Conservation (phyloP, 208 protist genomes). For the Leishmania tropica region DNA sequence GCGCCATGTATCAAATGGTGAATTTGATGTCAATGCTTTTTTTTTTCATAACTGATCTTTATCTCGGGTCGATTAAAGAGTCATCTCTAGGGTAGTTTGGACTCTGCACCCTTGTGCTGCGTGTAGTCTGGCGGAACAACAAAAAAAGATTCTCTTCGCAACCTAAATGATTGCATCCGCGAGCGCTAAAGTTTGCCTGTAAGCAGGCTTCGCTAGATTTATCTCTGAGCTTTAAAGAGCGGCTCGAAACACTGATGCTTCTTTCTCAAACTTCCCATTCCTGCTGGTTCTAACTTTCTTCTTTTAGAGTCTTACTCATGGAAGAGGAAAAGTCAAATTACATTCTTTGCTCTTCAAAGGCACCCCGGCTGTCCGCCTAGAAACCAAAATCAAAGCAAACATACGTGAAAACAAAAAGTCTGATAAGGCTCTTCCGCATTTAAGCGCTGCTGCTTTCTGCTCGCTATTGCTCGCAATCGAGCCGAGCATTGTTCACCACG, state of each 20-base stretch:
- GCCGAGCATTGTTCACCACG: neutral
- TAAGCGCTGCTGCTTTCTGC: neutral
- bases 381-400: neutral
- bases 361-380: too few species aligned
- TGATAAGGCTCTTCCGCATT: neutral
- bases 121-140: neutral
- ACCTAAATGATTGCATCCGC: too few species aligned
- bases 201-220: neutral
- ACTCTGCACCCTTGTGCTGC: neutral
- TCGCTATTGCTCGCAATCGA: neutral
- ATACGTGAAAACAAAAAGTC: neutral
- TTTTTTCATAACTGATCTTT: constrained; percentile 9
- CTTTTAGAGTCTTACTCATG: neutral
- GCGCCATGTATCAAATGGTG: neutral
- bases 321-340: neutral
- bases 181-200: neutral
- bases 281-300: constrained; percentile 2
- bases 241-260: neutral
- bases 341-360: neutral
- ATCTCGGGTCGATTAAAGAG: neutral
- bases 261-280: neutral
- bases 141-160: neutral
- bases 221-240: neutral
- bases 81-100: neutral
- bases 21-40: constrained; percentile 9